Percentiles rank a stretch among this genome's conserved stretches.
Evolutionary conservation across 2,329 filamentous ascomycete genomes (phyloP).

Genomic region (Phialophora tarda): DNA sequence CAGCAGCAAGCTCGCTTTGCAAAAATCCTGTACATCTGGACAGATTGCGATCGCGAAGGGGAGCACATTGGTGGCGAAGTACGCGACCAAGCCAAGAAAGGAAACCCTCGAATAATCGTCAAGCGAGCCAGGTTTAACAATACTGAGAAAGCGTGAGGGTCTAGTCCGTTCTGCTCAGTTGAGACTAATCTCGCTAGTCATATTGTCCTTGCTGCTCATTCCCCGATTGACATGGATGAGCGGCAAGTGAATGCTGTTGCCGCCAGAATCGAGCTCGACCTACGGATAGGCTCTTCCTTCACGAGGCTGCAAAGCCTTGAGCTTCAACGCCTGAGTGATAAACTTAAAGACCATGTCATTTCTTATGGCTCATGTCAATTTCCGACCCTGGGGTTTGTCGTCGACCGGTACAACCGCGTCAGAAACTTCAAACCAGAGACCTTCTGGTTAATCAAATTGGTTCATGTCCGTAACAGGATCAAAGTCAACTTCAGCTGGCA

Average conservation of each 20-base stretch:
- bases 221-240: constrained; percentile 79
- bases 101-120: constrained; percentile 75
- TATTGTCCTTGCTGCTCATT: constrained; percentile 79
- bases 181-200: constrained; percentile 62
- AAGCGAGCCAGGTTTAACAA: constrained; percentile 94
- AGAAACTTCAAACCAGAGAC: constrained; percentile 89
- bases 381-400: constrained; percentile 93
- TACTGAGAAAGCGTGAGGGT: constrained; percentile 79
- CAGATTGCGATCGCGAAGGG: constrained; percentile 96
- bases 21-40: constrained; percentile 92
- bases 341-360: constrained; percentile 68
- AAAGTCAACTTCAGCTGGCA: constrained; percentile 85
- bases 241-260: constrained; percentile 85
- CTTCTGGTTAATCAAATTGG: constrained; percentile 91
- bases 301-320: constrained; percentile 84
- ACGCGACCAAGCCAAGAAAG: constrained; percentile 75
- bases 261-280: constrained; percentile 87
- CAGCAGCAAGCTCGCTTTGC: constrained; percentile 73
- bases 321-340: constrained; percentile 73
- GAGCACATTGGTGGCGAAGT: constrained; percentile 96
- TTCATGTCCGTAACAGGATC: constrained; percentile 75
- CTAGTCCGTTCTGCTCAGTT: neutral
- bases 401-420: constrained; percentile 92
- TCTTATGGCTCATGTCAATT: constrained; percentile 98
- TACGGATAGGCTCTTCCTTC: constrained; percentile 90